Base-by-base conservation (phyloP, 148 eudicot species). In the Agrostemma githago region DNA sequence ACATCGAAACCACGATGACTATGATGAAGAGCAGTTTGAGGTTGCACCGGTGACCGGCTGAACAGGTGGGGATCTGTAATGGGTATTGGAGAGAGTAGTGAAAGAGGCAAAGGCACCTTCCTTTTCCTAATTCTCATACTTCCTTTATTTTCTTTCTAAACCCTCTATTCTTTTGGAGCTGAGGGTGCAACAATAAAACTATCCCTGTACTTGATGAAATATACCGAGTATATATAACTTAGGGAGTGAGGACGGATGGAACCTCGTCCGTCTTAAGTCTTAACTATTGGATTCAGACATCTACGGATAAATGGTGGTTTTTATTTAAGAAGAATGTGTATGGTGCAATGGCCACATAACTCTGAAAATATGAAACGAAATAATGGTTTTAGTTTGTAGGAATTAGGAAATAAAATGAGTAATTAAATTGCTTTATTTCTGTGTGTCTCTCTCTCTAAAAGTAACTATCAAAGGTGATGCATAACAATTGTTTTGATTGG, bases 61-160 rank as follows among this genome's bases (percentile, higher is more conserved):
- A 85, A 86, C n/a, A 85, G 87, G 75, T 83, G 79, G 76, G 78
- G 86, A 85, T 87, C 90, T 83, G 88, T 40, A 38, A 83, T 63
- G 15, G 81, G 83, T 17, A 72, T 64, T 1, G 88, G 86, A 6
- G 86, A 83, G 7, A 83, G 82, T 72, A 81, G 83, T 20, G 88
- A 80, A 1, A 81, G 75, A 0, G 81, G 88, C 20, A 91, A 85
- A 59, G 88, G 92, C 58, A 80, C 82, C 70, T 81, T 79, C 19
- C 86, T 78, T 62, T 87, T 91, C 74, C 91, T 83, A 80, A 91
- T 91, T 85, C 96, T 91, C 96, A 91, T 80, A 8, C 71, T 16
- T 9, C 21, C 19, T n/a, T 51, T 34, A n/a, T 42, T 66, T 3
- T 43, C 34, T 26, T 26, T 26, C 34, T 16, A n/a, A 17, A 39